Conservation (phyloP, 2,329 filamentous ascomycete species). For the Fusarium annulatum region DNA sequence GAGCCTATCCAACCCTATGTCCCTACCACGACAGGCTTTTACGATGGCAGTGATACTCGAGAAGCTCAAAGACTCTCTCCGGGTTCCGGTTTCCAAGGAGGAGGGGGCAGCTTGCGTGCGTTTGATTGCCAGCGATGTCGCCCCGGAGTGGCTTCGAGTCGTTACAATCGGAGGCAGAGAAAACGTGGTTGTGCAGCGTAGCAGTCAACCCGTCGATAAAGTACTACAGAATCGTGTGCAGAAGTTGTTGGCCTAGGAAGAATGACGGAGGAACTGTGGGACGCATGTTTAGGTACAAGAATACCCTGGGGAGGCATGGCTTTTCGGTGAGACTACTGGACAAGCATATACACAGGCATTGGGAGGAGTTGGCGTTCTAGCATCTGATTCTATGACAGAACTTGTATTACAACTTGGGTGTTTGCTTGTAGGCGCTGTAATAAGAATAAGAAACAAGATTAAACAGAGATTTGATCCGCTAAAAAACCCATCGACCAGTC, state of each 20-base stretch:
- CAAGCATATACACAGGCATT: conserved; percentile 34
- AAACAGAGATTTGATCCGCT: background rate
- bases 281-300: conserved; percentile 13
- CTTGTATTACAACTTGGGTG: background rate
- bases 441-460: background rate
- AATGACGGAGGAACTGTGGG: background rate
- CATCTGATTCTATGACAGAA: conserved; percentile 11
- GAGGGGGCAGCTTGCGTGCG: conserved; percentile 63
- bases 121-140: conserved; percentile 64
- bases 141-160: conserved; percentile 66
- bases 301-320: conserved; percentile 31
- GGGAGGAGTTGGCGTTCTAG: conserved; percentile 33
- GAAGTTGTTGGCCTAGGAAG: conserved; percentile 46
- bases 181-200: conserved; percentile 66
- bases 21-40: conserved; percentile 71
- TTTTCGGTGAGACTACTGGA: conserved; percentile 13
- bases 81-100: conserved; percentile 63
- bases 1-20: conserved; percentile 61
- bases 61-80: conserved; percentile 75
- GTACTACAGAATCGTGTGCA: conserved; percentile 53
- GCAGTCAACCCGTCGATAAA: conserved; percentile 53
- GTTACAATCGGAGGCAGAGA: conserved; percentile 64
- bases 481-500: background rate
- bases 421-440: conserved; percentile 12
- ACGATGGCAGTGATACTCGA: conserved; percentile 71